These are phyloP conservation scores for Juncus effusus DNA, from an alignment of 176 grass and related monocot species.

Conservation along the genomic window DNA sequence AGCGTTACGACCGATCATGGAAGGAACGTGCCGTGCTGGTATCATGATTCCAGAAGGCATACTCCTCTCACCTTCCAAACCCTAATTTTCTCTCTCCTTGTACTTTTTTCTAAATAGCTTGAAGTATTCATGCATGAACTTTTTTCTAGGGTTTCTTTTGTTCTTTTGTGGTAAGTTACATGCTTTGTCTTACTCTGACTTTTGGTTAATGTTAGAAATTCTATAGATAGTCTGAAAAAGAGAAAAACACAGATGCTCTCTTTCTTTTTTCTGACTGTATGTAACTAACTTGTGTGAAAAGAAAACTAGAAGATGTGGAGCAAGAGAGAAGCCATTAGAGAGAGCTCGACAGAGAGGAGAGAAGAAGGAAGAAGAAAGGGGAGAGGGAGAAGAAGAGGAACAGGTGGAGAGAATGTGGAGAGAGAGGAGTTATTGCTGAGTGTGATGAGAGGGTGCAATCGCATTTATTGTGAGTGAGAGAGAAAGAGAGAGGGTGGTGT, in stretches of 20 bases:
- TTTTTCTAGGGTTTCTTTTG: background rate
- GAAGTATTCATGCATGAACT: background rate
- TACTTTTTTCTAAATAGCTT: background rate
- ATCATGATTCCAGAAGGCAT: conserved; percentile 87
- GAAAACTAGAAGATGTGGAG: conserved; percentile 25
- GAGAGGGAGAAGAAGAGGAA: conserved; percentile 28
- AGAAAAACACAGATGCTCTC: conserved; percentile 35
- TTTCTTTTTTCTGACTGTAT: conserved; percentile 18
- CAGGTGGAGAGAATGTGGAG: conserved; percentile 54
- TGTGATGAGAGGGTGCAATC: conserved; percentile 94
- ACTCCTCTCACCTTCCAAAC: conserved; percentile 37
- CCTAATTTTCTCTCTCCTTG: conserved; percentile 39
- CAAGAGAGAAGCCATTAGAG: conserved; percentile 29
- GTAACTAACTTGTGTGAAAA: conserved; percentile 20
- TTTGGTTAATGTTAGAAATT: conserved; percentile 33
- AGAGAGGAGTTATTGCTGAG: conserved; percentile 85
- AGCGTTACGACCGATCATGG: conserved; percentile 64
- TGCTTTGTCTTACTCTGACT: conserved; percentile 19
- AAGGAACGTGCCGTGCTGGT: conserved; percentile 63
- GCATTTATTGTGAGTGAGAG: conserved; percentile 79
- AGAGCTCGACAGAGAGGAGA: conserved; percentile 34
- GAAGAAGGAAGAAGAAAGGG: conserved; percentile 28
- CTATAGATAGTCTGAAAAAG: conserved; percentile 6
- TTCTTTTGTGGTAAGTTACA: conserved; percentile 2
- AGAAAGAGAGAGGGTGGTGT: conserved; percentile 38